These are phyloP conservation scores for Phoenix dactylifera DNA, from an alignment of 176 grass and related monocot species.

Conservation along the genomic window DNA sequence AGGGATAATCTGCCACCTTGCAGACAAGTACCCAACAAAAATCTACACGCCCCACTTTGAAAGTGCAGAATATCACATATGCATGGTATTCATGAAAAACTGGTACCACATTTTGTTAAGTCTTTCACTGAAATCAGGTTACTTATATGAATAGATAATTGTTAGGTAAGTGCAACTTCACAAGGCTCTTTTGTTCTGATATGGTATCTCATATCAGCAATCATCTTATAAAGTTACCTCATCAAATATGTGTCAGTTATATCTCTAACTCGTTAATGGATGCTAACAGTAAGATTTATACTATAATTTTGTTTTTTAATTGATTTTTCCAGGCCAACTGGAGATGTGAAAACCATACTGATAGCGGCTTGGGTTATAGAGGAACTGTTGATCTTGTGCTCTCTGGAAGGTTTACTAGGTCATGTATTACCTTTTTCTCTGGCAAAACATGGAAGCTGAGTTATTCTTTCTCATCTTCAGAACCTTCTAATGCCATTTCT, in stretches of 20 bases:
- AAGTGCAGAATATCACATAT: no score
- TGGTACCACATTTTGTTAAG: background rate
- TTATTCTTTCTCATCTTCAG: conserved; percentile 44
- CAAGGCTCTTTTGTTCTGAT: background rate
- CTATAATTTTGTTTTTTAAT: no score
- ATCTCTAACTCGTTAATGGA: no score
- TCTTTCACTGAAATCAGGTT: background rate
- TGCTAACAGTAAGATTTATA: no score
- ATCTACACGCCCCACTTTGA: no score
- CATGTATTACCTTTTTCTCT: conserved; percentile 21
- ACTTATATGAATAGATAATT: background rate
- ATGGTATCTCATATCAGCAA: background rate
- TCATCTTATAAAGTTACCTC: no score
- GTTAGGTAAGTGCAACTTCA: background rate
- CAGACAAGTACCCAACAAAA: no score
- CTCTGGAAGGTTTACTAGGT: conserved; percentile 28
- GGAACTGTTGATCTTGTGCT: conserved; percentile 24
- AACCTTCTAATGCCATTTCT: conserved; percentile 31
- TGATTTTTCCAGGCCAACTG: conserved; percentile 34
- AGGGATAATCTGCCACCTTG: no score
- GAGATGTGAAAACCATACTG: conserved; percentile 33
- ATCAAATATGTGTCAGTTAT: no score
- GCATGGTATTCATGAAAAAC: no score
- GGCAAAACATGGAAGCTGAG: conserved; percentile 42
- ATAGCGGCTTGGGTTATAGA: conserved; percentile 27